phyloP scores from a whole-genome alignment of 2,329 filamentous ascomycete genomes.

The Bipolaris sorokiniana region DNA sequence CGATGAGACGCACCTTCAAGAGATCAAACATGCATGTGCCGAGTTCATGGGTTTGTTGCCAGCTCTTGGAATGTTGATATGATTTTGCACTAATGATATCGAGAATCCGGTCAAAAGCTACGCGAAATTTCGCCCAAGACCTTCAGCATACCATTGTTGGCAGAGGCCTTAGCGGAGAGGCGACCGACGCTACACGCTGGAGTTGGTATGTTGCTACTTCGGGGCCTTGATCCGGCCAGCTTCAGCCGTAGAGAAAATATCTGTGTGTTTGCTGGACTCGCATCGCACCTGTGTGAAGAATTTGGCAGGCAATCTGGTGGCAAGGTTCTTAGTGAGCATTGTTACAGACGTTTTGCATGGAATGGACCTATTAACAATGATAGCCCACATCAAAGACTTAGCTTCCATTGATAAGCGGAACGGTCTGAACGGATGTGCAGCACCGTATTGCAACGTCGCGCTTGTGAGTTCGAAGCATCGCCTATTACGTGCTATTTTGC shows the following conservation, averaged over 20 bases:
- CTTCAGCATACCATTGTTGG: background rate
- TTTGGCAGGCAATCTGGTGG: background rate
- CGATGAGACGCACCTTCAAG: background rate
- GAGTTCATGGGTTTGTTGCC: background rate
- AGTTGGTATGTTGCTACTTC: background rate
- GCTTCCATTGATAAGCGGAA: background rate
- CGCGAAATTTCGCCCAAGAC: background rate
- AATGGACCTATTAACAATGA: background rate
- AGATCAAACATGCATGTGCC: background rate
- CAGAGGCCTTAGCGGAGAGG: background rate
- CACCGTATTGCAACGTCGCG: background rate
- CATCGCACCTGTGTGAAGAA: background rate
- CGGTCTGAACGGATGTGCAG: background rate
- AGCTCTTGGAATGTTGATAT: background rate
- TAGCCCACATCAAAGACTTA: background rate
- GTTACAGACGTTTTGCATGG: background rate
- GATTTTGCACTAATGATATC: background rate
- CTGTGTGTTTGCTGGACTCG: background rate
- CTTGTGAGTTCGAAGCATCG: background rate
- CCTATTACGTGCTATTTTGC: background rate
- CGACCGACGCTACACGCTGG: background rate
- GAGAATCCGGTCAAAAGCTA: background rate
- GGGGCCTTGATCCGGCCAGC: background rate
- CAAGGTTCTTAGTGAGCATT: background rate
- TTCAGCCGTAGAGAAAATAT: background rate